Base-by-base conservation (phyloP, 495 filamentous ascomycete genomes). In the Glarea lozoyensis region DNA sequence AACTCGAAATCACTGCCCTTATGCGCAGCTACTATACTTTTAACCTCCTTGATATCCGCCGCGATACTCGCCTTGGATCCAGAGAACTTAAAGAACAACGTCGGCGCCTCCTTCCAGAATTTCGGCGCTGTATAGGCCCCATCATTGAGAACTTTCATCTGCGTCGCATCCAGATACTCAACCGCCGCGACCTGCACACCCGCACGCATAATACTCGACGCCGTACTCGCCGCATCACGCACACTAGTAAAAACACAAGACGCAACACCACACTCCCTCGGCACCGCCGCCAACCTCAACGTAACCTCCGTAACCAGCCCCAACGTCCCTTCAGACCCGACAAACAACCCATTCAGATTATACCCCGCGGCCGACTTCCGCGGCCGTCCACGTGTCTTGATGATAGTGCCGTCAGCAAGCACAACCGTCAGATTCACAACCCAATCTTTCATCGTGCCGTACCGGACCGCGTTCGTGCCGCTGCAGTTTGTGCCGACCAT, bases 401-500 rank as follows among this genome's bases (percentile, higher is more conserved):
- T 79, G 22, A 87, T 59, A 0, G 75, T 82, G 4, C 84, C 83
- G 55, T 87, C 83, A 10, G 82, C 81, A 13, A 88, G 67, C 2
- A 87, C 83, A 0, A 86, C 79, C 0, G 84, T 87, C 31, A 88
- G 60, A 49, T 82, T 84, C 44, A 88, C 69, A 23, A 88, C 81
- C 84, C 84, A 87, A 48, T 88, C 84, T 54, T 81, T 82, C 83
- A 88, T 88, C 9, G 83, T 86, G 1, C 83, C 84, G 51, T 88
- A 88, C 47, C 78, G 69, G 24, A 83, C 79, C 6, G 83, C 84
- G 50, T 88, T 87, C 12, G 83, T 88, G 4, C 83, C 83, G 20
- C 73, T 78, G 48, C 83, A 88, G 54, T 81, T 79, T 39, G 82
- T 87, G 13, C 82, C 83, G 40, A 88, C 76, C 83, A 87, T 84